Base-by-base conservation (phyloP, 108 stramenopile species). In the Cyclotella atomus region DNA sequence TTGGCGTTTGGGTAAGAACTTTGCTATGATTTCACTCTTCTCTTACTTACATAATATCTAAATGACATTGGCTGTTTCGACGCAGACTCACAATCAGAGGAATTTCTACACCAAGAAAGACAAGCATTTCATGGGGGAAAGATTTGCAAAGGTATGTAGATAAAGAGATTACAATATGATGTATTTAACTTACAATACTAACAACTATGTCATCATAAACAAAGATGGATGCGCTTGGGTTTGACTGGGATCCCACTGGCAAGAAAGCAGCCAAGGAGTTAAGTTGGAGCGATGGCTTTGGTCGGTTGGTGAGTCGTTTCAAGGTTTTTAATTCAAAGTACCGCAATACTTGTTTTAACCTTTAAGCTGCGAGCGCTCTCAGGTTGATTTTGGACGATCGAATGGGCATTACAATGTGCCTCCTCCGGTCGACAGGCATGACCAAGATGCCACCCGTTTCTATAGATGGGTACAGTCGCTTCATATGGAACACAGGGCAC, bases 241-340 rank as follows among this genome's bases (percentile, higher is more conserved):
- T 57, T 57, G 29, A 29, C 16, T 57, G 56, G 56, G 56, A 57
- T 30, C 56, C 56, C 1, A 57, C 56, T 29, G 56, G 56, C 4
- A 57, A 30, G 14, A 57, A 10, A 16, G 29, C 56, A 1, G 56
- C 56, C 0, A 57, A 30, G 21, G 1, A 1, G 4, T 23, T 52
- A 2, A 52, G 52, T 52, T 52, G 52, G 52, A 23, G 24, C 9
- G 52, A 52, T 6, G 52, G 52, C n/a, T 23, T 52, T 52, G 12
- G 24, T 10, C n/a, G 24, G 21, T 52, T 52, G 52, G 52, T 52
- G 21, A 52, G 52, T 0, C n/a, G 52, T 23, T 52, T 52, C 21
- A 23, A 24, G 1, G 2, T 3, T 23, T 5, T 3, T 23, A 10
- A 23, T 23, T 10, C 10, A 23, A 52, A 9, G 5, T 23, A 52